Base-by-base conservation (phyloP, 2,329 filamentous ascomycete species). In the Thermomyces lanuginosus region DNA sequence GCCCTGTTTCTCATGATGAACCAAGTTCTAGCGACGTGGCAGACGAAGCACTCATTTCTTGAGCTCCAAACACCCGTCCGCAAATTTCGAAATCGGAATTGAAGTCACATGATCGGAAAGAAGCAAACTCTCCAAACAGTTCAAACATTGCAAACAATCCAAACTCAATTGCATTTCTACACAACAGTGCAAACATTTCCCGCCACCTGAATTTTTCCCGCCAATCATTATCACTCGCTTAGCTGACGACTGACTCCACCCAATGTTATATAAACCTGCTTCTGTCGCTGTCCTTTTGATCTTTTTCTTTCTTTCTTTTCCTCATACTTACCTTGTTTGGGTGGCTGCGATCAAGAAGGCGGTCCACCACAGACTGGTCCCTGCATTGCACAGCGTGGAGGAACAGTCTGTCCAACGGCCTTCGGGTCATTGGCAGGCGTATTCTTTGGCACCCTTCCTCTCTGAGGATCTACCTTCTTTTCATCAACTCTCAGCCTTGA, bases 371-470 rank as follows among this genome's bases (percentile, higher is more conserved):
- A 44, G 45, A 49, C 48, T 49, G 52, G 60, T 55, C 54, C 60
- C 62, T 65, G 56, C 63, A 66, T 66, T 66, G 63, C 63, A 66
- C 62, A 65, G 41, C 61, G 61, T 53, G 61, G 62, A 43, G 60
- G 56, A 56, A 51, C 58, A 46, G 40, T 51, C 37, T 45, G 49
- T 58, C 55, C 55, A 60, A 57, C 51, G 55, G 55, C 50, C 44
- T 61, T 56, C 54, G 56, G 57, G 53, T 50, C 48, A 55, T 53
- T 56, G 48, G 51, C 46, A 51, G 51, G 56, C 53, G 53, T 45
- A 60, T 60, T 61, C 58, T 61, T 61, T 61, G 58, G 52, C 59
- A 50, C 51, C 42, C 44, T 38, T 42, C 46, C 39, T 45, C 41
- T 33, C 29, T 31, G 28, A 34, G 32, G 40, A 36, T 30, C 16